phyloP scores from a whole-genome alignment of 2,329 filamentous ascomycete genomes.

The Colletotrichum chrysophilum region DNA sequence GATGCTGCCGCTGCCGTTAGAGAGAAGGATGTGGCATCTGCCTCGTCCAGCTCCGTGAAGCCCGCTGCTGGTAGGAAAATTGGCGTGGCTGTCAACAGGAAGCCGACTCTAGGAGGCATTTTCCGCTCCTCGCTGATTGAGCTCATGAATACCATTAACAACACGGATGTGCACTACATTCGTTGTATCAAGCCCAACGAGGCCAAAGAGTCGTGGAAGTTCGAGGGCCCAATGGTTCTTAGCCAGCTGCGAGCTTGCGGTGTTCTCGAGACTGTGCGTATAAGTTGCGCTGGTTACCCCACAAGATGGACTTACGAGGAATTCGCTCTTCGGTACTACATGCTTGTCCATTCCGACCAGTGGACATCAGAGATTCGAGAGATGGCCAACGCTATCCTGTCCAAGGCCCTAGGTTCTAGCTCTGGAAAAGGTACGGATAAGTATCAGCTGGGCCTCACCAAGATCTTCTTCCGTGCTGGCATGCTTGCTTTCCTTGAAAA shows the following conservation, averaged over 20 bases:
- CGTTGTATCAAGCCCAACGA: constrained; percentile 99
- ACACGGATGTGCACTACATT: constrained; percentile 98
- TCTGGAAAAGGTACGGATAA: constrained; percentile 82
- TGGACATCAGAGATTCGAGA: constrained; percentile 95
- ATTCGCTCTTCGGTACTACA: constrained; percentile 97
- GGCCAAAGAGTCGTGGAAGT: constrained; percentile 95
- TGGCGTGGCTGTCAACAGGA: constrained; percentile 90
- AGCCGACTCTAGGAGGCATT: constrained; percentile 96
- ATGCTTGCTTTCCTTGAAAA: constrained; percentile 99
- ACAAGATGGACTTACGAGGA: constrained; percentile 99
- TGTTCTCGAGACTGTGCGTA: constrained; percentile 97
- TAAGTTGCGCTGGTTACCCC: constrained; percentile 96
- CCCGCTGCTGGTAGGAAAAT: constrained; percentile 83
- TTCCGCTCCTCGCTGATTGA: constrained; percentile 99
- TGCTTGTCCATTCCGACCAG: constrained; percentile 86
- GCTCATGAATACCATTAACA: constrained; percentile 97
- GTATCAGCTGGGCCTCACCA: constrained; percentile 96
- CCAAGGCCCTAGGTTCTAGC: constrained; percentile 82
- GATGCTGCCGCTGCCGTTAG: constrained; percentile 85
- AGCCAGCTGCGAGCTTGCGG: constrained; percentile 97
- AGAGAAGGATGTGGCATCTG: constrained; percentile 80
- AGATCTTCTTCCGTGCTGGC: constrained; percentile 98
- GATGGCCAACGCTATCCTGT: constrained; percentile 92
- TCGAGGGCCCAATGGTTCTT: constrained; percentile 98
- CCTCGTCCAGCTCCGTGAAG: constrained; percentile 75